phyloP scores from a whole-genome alignment of 345 rosid species.

The Cardamine occulta region DNA sequence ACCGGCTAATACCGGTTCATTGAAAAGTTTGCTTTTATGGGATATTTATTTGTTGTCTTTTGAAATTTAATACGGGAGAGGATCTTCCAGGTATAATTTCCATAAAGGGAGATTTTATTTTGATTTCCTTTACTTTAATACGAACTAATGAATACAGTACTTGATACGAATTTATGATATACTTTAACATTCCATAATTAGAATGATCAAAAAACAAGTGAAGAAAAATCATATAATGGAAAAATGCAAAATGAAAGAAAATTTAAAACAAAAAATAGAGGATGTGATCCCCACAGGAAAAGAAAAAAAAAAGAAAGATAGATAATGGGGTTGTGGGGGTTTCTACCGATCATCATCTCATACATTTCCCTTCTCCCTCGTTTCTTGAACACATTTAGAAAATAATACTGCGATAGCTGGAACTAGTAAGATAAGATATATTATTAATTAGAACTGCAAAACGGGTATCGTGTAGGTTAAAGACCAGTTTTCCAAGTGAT shows the following conservation, averaged over 20 bases:
- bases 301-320: too few species aligned
- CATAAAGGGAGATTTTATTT: slow-evolving; percentile 30
- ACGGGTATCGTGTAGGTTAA: background rate
- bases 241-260: background rate
- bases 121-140: slow-evolving; percentile 23
- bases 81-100: slow-evolving; percentile 39
- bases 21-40: slow-evolving; percentile 24
- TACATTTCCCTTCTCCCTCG: slow-evolving; percentile 1
- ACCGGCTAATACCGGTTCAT: slow-evolving; percentile 39
- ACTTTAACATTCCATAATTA: background rate
- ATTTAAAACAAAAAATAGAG: background rate
- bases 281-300: slow-evolving; percentile 32
- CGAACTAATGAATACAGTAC: slow-evolving; percentile 17
- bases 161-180: slow-evolving; percentile 33
- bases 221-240: background rate
- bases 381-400: slow-evolving; percentile 4
- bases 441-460: background rate
- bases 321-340: slow-evolving; percentile 38
- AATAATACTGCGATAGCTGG: background rate
- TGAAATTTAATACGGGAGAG: slow-evolving; percentile 33
- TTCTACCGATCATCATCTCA: slow-evolving; percentile 18
- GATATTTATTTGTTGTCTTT: slow-evolving; percentile 34
- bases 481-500: background rate
- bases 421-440: background rate
- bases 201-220: slow-evolving; percentile 26